Conservation (phyloP, 176 grass and related monocot species). For the barley (Hordeum vulgare) region DNA sequence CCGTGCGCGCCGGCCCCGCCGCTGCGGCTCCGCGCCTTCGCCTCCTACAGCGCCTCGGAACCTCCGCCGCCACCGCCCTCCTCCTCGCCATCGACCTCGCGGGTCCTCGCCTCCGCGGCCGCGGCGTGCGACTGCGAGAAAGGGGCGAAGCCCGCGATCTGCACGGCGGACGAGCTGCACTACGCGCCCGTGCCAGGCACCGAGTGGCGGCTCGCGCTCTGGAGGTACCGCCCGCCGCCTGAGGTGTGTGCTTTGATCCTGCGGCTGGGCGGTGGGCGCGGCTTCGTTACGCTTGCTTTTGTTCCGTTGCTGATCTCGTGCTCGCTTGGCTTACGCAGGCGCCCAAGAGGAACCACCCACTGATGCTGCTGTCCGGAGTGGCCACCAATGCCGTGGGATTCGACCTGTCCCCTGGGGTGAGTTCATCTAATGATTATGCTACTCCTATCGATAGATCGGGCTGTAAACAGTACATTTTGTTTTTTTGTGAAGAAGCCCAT, state of each 20-base stretch:
- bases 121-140: constrained; percentile 28
- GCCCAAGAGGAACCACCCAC: constrained; percentile 89
- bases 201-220: constrained; percentile 90
- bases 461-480: background rate
- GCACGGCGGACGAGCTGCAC: constrained; percentile 94
- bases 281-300: background rate
- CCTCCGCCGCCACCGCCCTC: background rate
- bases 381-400: constrained; percentile 89
- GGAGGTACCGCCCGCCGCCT: constrained; percentile 72
- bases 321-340: constrained; percentile 39
- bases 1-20: background rate
- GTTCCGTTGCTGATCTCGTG: background rate
- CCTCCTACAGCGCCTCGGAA: constrained; percentile 20
- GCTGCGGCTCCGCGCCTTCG: constrained; percentile 35
- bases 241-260: constrained; percentile 50
- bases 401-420: constrained; percentile 95
- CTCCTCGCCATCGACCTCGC: background rate
- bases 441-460: background rate
- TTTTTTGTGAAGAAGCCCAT: background rate
- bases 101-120: background rate
- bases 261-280: background rate
- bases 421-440: background rate
- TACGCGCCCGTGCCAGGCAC: constrained; percentile 83
- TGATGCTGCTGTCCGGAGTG: constrained; percentile 94
- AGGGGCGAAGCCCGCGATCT: constrained; percentile 61